phyloP scores from a whole-genome alignment of 371 early-diverging fungal species.

The Gilbertella persicaria region DNA sequence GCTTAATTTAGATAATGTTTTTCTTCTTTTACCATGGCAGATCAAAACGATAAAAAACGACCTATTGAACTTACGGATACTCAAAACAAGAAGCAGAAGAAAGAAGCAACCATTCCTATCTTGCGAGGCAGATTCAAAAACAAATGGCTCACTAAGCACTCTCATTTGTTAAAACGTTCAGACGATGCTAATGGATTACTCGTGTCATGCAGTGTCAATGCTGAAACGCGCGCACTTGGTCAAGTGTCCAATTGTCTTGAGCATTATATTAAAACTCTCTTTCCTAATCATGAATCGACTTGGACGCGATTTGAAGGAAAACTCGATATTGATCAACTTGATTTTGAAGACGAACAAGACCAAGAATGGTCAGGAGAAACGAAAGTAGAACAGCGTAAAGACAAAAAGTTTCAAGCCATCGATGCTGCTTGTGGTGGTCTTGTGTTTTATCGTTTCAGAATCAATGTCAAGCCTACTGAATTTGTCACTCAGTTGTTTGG shows the following conservation, averaged over 20 bases:
- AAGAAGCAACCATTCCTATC: conserved; percentile 51
- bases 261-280: conserved; percentile 35
- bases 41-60: background rate
- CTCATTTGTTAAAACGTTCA: conserved; percentile 45
- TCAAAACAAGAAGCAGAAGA: conserved; percentile 19
- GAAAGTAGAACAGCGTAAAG: conserved; percentile 34
- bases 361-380: conserved; percentile 16
- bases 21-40: background rate
- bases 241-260: conserved; percentile 52
- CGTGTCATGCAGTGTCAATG: conserved; percentile 47
- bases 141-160: conserved; percentile 56
- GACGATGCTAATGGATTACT: conserved; percentile 43
- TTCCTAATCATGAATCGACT: conserved; percentile 42
- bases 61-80: background rate
- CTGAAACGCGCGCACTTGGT: conserved; percentile 59
- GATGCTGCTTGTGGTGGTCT: conserved; percentile 58
- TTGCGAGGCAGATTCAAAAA: conserved; percentile 53
- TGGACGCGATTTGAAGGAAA: conserved; percentile 49
- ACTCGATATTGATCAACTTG: conserved; percentile 41
- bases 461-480: conserved; percentile 49
- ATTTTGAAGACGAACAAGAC: conserved; percentile 20
- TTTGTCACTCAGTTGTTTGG: conserved; percentile 48
- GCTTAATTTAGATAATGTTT: no score
- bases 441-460: conserved; percentile 54
- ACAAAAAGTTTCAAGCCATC: conserved; percentile 50